Conservation (phyloP, 2,329 filamentous ascomycete genomes). For the Trichoderma aggressivum region DNA sequence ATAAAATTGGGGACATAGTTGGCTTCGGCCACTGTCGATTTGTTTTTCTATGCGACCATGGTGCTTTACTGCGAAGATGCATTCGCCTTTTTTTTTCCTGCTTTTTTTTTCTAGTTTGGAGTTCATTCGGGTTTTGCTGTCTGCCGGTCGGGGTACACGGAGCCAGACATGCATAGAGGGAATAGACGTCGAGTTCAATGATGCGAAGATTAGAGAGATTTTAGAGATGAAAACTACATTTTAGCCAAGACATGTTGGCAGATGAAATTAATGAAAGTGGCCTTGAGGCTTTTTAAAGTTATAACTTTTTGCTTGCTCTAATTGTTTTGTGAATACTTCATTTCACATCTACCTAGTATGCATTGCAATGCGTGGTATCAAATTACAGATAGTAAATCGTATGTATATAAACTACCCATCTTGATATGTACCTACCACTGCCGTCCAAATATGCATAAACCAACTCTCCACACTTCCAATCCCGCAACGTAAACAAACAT, state of each 20-base stretch:
- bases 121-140: slow-evolving; percentile 21
- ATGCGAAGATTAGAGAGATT: slow-evolving; percentile 15
- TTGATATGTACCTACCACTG: background rate
- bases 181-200: slow-evolving; percentile 20
- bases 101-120: slow-evolving; percentile 21
- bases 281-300: background rate
- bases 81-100: slow-evolving; percentile 11
- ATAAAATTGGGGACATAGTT: slow-evolving; percentile 8
- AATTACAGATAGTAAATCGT: background rate
- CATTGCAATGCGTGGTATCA: background rate
- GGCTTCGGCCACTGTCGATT: background rate
- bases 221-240: slow-evolving; percentile 1
- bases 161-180: slow-evolving; percentile 20
- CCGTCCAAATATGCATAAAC: background rate
- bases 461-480: background rate
- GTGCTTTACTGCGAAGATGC: slow-evolving; percentile 7
- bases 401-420: background rate
- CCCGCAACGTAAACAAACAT: background rate
- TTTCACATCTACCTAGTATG: background rate
- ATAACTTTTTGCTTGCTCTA: background rate
- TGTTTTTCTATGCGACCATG: slow-evolving; percentile 1
- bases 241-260: background rate
- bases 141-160: slow-evolving; percentile 17
- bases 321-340: background rate
- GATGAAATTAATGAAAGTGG: slow-evolving; percentile 6